phyloP scores from a whole-genome alignment of 257 asterid species.

The Lantana camara region DNA sequence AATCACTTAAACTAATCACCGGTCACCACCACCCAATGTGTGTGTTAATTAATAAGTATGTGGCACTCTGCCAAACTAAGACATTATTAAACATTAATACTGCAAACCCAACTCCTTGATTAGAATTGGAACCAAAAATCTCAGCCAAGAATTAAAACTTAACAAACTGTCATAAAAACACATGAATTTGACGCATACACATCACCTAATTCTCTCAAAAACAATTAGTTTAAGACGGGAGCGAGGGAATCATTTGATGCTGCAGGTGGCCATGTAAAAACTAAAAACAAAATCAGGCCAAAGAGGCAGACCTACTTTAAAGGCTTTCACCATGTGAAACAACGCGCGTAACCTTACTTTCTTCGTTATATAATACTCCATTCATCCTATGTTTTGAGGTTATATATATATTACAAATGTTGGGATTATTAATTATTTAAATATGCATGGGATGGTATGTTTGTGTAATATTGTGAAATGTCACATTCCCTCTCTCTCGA shows the following conservation, averaged over 20 bases:
- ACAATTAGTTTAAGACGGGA: conserved; percentile 18
- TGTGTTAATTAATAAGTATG: background rate
- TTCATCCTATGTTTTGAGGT: too few species aligned
- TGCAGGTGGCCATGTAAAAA: conserved; percentile 25
- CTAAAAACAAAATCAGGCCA: conserved; percentile 23
- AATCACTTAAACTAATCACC: too few species aligned
- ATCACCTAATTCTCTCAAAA: conserved; percentile 12
- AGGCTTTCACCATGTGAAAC: conserved; percentile 23
- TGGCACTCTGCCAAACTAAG: conserved; percentile 21
- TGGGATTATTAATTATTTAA: background rate
- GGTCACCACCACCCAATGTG: background rate
- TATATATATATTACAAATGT: background rate
- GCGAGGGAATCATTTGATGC: conserved; percentile 35
- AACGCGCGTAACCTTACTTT: too few species aligned
- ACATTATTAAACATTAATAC: background rate
- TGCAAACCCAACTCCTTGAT: too few species aligned
- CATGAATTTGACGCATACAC: too few species aligned
- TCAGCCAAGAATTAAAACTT: too few species aligned
- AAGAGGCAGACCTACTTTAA: conserved; percentile 12
- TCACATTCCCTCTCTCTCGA: background rate
- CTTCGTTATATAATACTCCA: too few species aligned
- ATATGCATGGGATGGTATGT: background rate
- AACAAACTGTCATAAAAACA: too few species aligned
- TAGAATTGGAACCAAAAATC: too few species aligned
- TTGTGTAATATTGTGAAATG: conserved; percentile 4